Base-by-base conservation (phyloP, 768 basidiomycete genomes). In the Podaxis sp. region DNA sequence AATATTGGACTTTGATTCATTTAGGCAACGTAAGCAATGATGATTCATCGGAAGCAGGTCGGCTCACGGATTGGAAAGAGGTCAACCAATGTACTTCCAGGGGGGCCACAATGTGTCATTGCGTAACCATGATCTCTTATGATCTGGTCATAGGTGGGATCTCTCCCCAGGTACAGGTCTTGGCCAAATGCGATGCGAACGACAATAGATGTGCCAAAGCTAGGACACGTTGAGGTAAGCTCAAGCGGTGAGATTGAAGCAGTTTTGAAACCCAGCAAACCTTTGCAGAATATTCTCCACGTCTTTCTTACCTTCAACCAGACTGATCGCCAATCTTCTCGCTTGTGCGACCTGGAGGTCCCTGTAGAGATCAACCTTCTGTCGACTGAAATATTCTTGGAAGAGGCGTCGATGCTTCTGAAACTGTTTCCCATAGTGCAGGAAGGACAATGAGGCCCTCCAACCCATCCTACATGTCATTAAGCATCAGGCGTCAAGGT, bases 381-480 rank as follows among this genome's bases (percentile, higher is more conserved):
- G 26, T 2, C 26, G 37, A 17, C 41, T 55, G 11, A 62, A 17
- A n/a, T 55, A 55, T 26, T 62, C 33, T 11, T 62, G 53, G 6
- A 55, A n/a, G 36, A 62, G 60, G 5, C 52, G 52, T 55, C 60
- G 13, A 2, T 62, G 60, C 8, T 55, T 62, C 46, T 56, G 60
- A 4, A 62, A 62, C 2, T 10, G 7, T 26, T 56, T 62, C 3
- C 60, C 60, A 22, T 55, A 54, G 17, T 37, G 24, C 13, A 20
- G 8, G 54, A 62, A 55, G 2, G 52, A 22, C 11, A 62, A n/a
- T 5, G 40, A 7, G 10, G 4, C 28, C 4, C 7, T 28, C 52
- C 48, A 60, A 3, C 58, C 58, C 58, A 60, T 60, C 10, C 49
- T 60, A 36, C 12, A 33, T 11, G 4, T 0, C 40, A 5, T 4